Conservation (phyloP, 164 flowering plant genomes). For the Tetracentron sinense region DNA sequence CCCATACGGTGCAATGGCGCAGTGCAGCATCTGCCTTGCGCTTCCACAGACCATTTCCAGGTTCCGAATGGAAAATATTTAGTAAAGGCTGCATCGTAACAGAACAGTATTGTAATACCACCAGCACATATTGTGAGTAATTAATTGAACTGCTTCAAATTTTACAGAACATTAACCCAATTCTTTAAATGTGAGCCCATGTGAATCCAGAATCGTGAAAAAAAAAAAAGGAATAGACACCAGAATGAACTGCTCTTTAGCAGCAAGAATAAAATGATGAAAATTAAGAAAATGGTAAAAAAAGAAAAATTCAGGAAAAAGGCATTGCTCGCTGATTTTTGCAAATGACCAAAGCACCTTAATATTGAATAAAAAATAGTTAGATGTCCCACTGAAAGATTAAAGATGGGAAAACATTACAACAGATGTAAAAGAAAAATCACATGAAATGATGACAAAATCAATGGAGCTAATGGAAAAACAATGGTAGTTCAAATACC, state of each 20-base stretch:
- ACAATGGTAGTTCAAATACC: no score
- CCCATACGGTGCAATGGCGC: slow-evolving; percentile 65
- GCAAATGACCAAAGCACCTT: background rate
- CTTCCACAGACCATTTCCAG: slow-evolving; percentile 85
- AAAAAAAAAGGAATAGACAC: background rate
- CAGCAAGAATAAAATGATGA: background rate
- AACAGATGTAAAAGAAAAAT: no score
- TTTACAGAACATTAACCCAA: background rate
- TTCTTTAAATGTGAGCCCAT: background rate
- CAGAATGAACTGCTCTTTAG: background rate
- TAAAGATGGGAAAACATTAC: no score
- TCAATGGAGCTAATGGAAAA: no score
- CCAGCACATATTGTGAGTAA: background rate
- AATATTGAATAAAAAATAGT: background rate
- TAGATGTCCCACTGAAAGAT: background rate
- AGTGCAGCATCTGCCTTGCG: slow-evolving; percentile 87
- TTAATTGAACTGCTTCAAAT: background rate
- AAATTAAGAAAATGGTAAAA: no score
- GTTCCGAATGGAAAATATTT: slow-evolving; percentile 68
- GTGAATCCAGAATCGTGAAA: no score
- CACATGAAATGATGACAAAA: no score
- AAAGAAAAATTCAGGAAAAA: no score
- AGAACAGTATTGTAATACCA: background rate
- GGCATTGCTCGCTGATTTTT: background rate
- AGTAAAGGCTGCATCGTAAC: slow-evolving; percentile 70